Conservation (phyloP, 2,329 filamentous ascomycete genomes). For the Lecanicillium sp. region DNA sequence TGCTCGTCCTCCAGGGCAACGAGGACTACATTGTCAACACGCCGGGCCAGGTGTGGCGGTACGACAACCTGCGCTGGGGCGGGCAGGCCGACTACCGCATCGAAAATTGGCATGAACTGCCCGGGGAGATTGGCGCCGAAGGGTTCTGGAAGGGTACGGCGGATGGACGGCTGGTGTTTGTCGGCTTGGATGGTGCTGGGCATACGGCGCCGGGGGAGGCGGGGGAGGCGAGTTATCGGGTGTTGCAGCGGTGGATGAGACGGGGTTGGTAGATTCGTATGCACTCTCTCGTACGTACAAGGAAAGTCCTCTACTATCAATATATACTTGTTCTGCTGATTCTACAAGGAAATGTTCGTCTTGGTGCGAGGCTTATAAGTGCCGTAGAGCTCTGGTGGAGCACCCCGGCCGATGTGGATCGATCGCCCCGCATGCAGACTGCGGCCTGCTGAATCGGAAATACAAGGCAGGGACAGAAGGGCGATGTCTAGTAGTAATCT, state of each 20-base stretch:
- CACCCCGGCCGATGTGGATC: too few species aligned
- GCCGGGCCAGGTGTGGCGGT: constrained; percentile 23
- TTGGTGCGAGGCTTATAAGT: too few species aligned
- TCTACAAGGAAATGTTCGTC: too few species aligned
- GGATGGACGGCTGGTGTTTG: constrained; percentile 12
- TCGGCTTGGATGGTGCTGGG: constrained; percentile 27
- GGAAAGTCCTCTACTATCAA: too few species aligned
- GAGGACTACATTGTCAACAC: constrained; percentile 13
- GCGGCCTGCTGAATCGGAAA: too few species aligned
- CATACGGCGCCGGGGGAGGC: constrained; percentile 26
- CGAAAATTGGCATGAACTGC: constrained; percentile 13
- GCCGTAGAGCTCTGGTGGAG: too few species aligned
- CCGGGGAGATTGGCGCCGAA: neutral
- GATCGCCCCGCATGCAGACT: too few species aligned
- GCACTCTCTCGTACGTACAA: too few species aligned
- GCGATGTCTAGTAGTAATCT: too few species aligned
- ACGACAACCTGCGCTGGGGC: constrained; percentile 31
- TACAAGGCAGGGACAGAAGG: too few species aligned
- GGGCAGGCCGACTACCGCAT: constrained; percentile 32
- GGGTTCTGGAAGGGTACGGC: constrained; percentile 11
- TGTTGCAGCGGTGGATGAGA: constrained; percentile 2
- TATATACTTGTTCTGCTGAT: too few species aligned
- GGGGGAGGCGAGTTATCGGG: constrained; percentile 1
- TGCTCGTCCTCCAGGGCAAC: constrained; percentile 14
- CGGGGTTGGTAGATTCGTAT: too few species aligned